Base-by-base conservation (phyloP, 768 basidiomycete genomes). In the Serendipita indica region DNA sequence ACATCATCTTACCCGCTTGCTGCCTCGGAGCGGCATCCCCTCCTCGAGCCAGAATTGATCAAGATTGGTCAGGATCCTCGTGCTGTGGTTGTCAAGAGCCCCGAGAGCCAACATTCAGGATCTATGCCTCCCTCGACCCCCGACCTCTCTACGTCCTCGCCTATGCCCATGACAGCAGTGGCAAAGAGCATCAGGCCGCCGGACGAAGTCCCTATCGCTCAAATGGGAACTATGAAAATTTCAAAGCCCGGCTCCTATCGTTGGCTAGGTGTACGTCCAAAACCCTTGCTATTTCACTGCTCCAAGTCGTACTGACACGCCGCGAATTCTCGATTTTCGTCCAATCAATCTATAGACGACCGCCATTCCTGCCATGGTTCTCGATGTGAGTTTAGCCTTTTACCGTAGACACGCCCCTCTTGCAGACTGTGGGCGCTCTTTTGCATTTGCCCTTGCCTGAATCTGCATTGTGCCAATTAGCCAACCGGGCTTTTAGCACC, bases 11-110 rank as follows among this genome's bases (percentile, higher is more conserved):
- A n/a, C n/a, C 5, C 41, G 7, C 10, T 4, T 54, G 32, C 16
- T 7, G 32, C 16, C 20, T 4, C 4, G 4, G 49, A 54, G 7
- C 22, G 32, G 32, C 49, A 54, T 28, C 49, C 49, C 22, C 2
- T 54, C 4, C 25, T 54, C 22, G 49, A 54, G 22, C 25, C 22
- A 12, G 49, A 54, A 18, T 33, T 54, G 10, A 33, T 54, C 32
- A 54, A 54, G n/a, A 54, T 54, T 18, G 49, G 49, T 54, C 49
- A 54, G 32, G 49, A 54, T 28, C 49, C 49, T 12, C 20, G 49
- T 12, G 49, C 49, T 18, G 49, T 54, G 5, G n/a, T 43, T 6
- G 41, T n/a, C 7, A 43, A 43, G 35, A 37, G 18, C 18, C 12
- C 12, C 35, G 35, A 18, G 41, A 43, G 41, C 41, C 18, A n/a